These are phyloP conservation scores for Entomortierella chlamydospora DNA, from an alignment of 192 early-diverging fungal genomes.

Conservation along the genomic window DNA sequence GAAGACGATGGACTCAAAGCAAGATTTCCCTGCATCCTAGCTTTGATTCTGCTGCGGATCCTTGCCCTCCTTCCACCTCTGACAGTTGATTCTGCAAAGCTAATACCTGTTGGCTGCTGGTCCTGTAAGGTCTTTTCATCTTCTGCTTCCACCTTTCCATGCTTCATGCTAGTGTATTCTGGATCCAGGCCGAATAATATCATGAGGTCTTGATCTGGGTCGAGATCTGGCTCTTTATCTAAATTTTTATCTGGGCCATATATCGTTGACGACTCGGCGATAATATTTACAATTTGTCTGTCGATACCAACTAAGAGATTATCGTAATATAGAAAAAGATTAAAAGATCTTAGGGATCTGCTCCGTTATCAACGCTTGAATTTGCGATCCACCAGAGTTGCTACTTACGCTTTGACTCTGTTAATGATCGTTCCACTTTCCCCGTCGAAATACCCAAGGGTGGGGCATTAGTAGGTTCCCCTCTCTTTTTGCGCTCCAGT, in stretches of 20 bases:
- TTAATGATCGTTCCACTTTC: slow-evolving; percentile 33
- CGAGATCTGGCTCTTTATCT: slow-evolving; percentile 33
- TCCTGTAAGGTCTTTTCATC: background rate
- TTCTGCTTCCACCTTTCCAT: background rate
- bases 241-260: slow-evolving; percentile 40
- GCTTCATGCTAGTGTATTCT: slow-evolving; percentile 16
- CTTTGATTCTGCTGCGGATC: slow-evolving; percentile 22
- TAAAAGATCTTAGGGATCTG: no score
- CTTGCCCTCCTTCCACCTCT: slow-evolving; percentile 11
- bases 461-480: background rate
- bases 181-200: slow-evolving; percentile 28
- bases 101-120: background rate
- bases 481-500: slow-evolving; percentile 30
- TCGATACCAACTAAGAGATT: slow-evolving; percentile 41
- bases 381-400: background rate
- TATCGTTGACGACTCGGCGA: slow-evolving; percentile 36
- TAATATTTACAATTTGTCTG: slow-evolving; percentile 44
- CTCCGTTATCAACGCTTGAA: slow-evolving; percentile 1
- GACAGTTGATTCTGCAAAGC: background rate
- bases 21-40: slow-evolving; percentile 6
- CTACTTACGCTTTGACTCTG: slow-evolving; percentile 48
- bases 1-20: background rate
- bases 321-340: background rate
- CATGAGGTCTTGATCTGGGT: slow-evolving; percentile 21
- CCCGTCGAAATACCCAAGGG: slow-evolving; percentile 27